Percentiles rank a stretch among this genome's conserved stretches.
Evolutionary conservation across 2,329 filamentous ascomycete species (phyloP).

Genomic region (Claviceps arundinis): DNA sequence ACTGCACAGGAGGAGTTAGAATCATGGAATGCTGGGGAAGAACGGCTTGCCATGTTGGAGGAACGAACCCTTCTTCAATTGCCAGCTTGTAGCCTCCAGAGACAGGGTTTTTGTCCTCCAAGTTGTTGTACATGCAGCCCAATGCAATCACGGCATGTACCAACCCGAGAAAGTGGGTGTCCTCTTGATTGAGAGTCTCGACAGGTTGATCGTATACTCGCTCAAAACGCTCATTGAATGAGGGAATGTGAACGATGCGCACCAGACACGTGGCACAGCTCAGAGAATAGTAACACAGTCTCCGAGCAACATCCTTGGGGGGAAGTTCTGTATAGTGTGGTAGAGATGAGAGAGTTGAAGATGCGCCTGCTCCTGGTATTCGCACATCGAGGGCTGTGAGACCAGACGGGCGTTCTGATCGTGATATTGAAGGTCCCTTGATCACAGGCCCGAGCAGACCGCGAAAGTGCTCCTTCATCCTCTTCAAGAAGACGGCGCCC

Average conservation of each 20-base stretch:
- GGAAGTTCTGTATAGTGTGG: slow-evolving; percentile 56
- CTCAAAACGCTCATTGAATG: slow-evolving; percentile 67
- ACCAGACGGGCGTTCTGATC: slow-evolving; percentile 33
- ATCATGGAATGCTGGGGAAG: slow-evolving; percentile 6
- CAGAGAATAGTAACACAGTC: slow-evolving; percentile 41
- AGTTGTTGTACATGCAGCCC: slow-evolving; percentile 56
- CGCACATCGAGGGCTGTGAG: slow-evolving; percentile 56
- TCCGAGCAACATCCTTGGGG: slow-evolving; percentile 39
- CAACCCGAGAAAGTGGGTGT: slow-evolving; percentile 56
- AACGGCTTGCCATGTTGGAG: not conserved
- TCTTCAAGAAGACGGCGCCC: slow-evolving; percentile 73
- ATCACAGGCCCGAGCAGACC: slow-evolving; percentile 55
- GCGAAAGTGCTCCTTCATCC: slow-evolving; percentile 79
- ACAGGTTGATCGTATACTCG: slow-evolving; percentile 59
- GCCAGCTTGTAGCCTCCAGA: slow-evolving; percentile 34
- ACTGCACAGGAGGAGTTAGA: slow-evolving; percentile 25
- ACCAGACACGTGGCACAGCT: slow-evolving; percentile 44
- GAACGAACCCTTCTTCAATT: slow-evolving; percentile 41
- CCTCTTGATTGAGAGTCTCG: slow-evolving; percentile 48
- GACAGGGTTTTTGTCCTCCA: slow-evolving; percentile 39
- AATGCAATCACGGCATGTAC: slow-evolving; percentile 59
- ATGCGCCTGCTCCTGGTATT: slow-evolving; percentile 43
- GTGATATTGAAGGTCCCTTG: slow-evolving; percentile 44
- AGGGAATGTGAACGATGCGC: slow-evolving; percentile 67
- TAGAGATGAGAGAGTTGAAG: slow-evolving; percentile 39